Percentiles rank a stretch among this genome's conserved stretches.
Evolutionary conservation across 306 rosid species (phyloP).

Genomic region (Fragaria ananassa): DNA sequence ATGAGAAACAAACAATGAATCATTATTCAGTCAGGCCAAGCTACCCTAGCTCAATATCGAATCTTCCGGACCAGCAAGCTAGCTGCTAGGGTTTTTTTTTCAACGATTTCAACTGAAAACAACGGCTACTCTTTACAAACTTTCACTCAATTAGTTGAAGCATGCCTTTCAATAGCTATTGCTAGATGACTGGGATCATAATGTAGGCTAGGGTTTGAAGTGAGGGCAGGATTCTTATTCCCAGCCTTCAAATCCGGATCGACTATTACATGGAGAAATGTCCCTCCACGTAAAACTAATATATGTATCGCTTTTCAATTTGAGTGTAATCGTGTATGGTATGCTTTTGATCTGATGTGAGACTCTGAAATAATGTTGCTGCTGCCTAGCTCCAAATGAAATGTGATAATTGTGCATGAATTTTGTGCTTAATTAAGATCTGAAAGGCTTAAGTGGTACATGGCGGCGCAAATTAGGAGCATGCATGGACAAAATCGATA

Average conservation of each 20-base stretch:
- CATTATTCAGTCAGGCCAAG: background rate
- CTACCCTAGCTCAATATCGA: background rate
- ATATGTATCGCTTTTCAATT: background rate
- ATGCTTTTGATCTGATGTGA: background rate
- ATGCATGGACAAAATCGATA: background rate
- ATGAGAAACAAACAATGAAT: slow-evolving; percentile 18
- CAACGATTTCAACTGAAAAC: background rate
- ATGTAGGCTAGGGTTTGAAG: slow-evolving; percentile 12
- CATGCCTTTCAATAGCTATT: slow-evolving; percentile 27
- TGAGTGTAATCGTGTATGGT: background rate
- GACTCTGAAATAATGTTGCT: background rate
- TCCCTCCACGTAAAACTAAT: slow-evolving; percentile 18
- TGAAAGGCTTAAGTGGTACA: background rate
- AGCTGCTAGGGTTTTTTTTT: background rate
- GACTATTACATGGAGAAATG: slow-evolving; percentile 23
- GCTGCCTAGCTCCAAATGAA: background rate
- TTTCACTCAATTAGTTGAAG: slow-evolving; percentile 21
- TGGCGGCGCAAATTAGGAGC: background rate
- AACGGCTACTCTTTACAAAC: background rate
- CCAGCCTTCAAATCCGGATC: background rate
- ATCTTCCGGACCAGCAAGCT: slow-evolving; percentile 8
- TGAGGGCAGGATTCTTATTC: background rate
- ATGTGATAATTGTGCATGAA: background rate
- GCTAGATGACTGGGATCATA: background rate
- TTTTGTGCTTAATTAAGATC: background rate